A percentile compares a stretch with the other conserved stretches of the same genome.
Evolutionary conservation across 129 eudicot species (phyloP).

Genomic region (Arctium minus): DNA sequence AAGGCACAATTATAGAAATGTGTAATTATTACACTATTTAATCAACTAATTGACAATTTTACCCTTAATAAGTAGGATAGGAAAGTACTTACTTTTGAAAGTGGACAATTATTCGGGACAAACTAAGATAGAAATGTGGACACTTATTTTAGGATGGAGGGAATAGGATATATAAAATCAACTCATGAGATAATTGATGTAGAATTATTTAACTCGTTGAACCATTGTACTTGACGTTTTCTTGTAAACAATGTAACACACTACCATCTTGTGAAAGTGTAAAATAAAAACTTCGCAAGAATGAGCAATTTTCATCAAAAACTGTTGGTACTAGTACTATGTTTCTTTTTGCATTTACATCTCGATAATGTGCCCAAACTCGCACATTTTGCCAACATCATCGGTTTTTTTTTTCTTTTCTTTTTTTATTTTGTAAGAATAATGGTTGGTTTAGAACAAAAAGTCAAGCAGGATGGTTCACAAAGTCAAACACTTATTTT

Average conservation of each 20-base stretch:
- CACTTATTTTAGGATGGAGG: background rate
- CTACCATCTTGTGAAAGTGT: background rate
- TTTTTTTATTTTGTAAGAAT: background rate
- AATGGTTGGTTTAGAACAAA: background rate
- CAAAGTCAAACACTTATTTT: background rate
- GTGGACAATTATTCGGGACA: background rate
- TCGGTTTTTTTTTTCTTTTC: background rate
- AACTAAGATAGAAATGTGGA: background rate
- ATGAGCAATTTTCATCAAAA: background rate
- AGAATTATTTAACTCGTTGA: background rate
- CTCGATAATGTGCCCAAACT: background rate
- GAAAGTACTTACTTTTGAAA: background rate
- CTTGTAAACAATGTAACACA: background rate
- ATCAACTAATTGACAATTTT: background rate
- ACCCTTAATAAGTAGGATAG: background rate
- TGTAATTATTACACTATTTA: background rate
- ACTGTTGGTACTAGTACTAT: background rate
- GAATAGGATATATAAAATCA: background rate
- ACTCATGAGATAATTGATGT: background rate
- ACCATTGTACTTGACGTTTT: background rate
- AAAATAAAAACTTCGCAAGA: background rate
- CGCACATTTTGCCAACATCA: background rate
- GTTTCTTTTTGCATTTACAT: background rate
- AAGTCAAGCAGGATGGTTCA: background rate
- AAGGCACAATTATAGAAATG: background rate